Evolutionary conservation across 1,139 yeast genomes (phyloP).

Genomic region (Spathaspora jeffriesii): DNA sequence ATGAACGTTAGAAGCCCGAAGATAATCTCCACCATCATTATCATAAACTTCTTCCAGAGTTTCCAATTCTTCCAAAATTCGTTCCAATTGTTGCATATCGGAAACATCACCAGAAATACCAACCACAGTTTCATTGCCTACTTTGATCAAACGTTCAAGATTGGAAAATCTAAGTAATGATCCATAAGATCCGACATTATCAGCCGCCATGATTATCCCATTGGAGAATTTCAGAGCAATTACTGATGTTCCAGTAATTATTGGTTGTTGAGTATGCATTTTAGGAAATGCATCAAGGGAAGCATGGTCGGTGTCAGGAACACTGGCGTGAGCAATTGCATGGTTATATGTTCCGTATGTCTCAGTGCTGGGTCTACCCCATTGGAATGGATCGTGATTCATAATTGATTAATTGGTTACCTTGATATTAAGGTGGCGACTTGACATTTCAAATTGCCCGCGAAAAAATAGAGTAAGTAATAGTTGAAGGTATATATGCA

Average conservation of each 20-base stretch:
- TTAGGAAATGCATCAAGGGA: slow-evolving; percentile 51
- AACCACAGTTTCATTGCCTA: slow-evolving; percentile 84
- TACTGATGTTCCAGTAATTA: slow-evolving; percentile 95
- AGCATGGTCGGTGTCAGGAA: slow-evolving; percentile 18
- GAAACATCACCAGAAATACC: slow-evolving; percentile 96
- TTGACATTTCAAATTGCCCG: neutral
- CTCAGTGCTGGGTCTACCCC: slow-evolving; percentile 93
- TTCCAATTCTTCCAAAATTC: slow-evolving; percentile 76
- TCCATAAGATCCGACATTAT: slow-evolving; percentile 91
- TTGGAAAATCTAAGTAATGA: slow-evolving; percentile 86
- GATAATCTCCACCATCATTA: slow-evolving; percentile 67
- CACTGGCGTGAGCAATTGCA: slow-evolving; percentile 61
- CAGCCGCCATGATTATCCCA: slow-evolving; percentile 95
- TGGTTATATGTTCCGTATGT: slow-evolving; percentile 80
- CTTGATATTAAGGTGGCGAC: slow-evolving; percentile 2
- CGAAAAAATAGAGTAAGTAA: neutral
- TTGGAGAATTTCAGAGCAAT: slow-evolving; percentile 86
- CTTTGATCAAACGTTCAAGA: slow-evolving; percentile 79
- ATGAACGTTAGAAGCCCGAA: slow-evolving; percentile 85
- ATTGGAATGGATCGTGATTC: slow-evolving; percentile 93
- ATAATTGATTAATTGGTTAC: slow-evolving; percentile 29
- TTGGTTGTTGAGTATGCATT: slow-evolving; percentile 90
- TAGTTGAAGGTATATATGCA: neutral
- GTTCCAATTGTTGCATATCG: slow-evolving; percentile 83
- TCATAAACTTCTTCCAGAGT: slow-evolving; percentile 76